A percentile compares a stretch with the other conserved stretches of the same genome.
Conservation (phyloP, 73 alveolate genomes). For the Uronychia setigera region DNA sequence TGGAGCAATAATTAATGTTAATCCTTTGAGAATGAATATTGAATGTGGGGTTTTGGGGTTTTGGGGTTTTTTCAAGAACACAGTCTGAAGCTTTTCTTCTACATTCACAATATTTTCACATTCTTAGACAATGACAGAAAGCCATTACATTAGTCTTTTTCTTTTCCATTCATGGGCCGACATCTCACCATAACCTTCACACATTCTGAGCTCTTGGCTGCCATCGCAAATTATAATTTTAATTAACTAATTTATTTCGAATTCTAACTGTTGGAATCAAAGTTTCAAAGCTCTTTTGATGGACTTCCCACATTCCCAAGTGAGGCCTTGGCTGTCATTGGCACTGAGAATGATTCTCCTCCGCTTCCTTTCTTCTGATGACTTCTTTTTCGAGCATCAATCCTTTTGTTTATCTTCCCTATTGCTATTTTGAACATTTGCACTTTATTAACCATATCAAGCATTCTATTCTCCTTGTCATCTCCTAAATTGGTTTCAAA, state of each 20-base stretch:
- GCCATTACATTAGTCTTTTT: slow-evolving; percentile 68
- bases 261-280: too few species aligned
- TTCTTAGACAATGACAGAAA: too few species aligned
- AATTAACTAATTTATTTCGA: not conserved
- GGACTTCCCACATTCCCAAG: too few species aligned
- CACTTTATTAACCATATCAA: slow-evolving; percentile 57
- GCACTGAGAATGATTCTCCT: not conserved
- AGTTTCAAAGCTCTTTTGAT: not conserved
- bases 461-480: slow-evolving; percentile 17
- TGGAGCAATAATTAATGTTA: too few species aligned
- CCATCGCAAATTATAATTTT: not conserved
- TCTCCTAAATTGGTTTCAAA: not conserved
- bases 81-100: too few species aligned
- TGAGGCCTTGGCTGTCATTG: too few species aligned
- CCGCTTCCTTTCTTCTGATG: not conserved
- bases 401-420: slow-evolving; percentile 51
- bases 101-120: too few species aligned
- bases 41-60: too few species aligned
- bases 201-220: slow-evolving; percentile 62
- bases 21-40: too few species aligned
- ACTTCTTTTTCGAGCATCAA: slow-evolving; percentile 27
- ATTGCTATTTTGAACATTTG: slow-evolving; percentile 65
- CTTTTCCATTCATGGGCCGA: slow-evolving; percentile 86
- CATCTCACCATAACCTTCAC: slow-evolving; percentile 93
- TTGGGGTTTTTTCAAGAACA: too few species aligned